Percentiles rank a stretch among this genome's conserved stretches.
These are phyloP conservation scores for Quercus robur DNA, from an alignment of 306 rosid genomes.

Conservation along the genomic window DNA sequence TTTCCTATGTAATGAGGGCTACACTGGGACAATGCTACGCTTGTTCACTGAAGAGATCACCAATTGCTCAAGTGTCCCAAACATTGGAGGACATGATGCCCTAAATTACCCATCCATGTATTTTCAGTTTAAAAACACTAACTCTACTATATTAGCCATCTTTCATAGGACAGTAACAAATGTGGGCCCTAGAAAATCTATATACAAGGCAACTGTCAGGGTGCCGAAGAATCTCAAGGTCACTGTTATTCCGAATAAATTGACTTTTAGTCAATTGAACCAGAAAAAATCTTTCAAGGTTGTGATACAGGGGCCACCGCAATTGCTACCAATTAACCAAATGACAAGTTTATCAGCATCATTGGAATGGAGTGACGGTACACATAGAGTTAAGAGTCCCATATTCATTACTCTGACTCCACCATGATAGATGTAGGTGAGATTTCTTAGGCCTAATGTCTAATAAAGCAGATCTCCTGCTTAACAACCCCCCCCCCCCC, in stretches of 20 bases:
- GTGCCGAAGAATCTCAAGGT: background rate
- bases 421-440: too few species aligned
- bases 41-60: background rate
- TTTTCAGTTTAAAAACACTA: slow-evolving; percentile 5
- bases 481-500: too few species aligned
- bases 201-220: slow-evolving; percentile 41
- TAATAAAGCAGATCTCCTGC: too few species aligned
- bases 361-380: slow-evolving; percentile 62
- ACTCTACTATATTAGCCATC: slow-evolving; percentile 38
- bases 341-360: slow-evolving; percentile 18
- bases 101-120: slow-evolving; percentile 80
- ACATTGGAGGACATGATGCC: slow-evolving; percentile 37
- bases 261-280: slow-evolving; percentile 35
- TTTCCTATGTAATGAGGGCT: slow-evolving; percentile 57
- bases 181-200: slow-evolving; percentile 46
- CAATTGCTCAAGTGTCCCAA: background rate
- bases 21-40: slow-evolving; percentile 39
- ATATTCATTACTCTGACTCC: slow-evolving; percentile 26
- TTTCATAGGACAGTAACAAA: slow-evolving; percentile 55
- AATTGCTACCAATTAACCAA: slow-evolving; percentile 4
- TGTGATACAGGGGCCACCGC: slow-evolving; percentile 33
- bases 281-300: slow-evolving; percentile 52
- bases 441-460: too few species aligned
- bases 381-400: slow-evolving; percentile 56
- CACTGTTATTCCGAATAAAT: slow-evolving; percentile 42